Base-by-base conservation (phyloP, 495 filamentous ascomycete species). In the Parathielavia hyrcaniae region DNA sequence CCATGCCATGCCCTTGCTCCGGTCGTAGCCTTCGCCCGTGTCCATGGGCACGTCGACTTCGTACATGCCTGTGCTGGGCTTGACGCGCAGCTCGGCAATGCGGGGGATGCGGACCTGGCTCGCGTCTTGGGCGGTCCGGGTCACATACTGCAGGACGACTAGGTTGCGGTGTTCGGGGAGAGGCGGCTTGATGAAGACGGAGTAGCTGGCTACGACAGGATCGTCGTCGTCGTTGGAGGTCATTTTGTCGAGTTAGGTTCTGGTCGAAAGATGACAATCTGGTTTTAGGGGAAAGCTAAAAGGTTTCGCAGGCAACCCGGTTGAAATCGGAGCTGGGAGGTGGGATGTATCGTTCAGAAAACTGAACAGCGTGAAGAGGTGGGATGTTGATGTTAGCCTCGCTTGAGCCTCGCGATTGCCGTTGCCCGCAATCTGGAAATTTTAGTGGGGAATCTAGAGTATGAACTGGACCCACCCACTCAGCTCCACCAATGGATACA, bases 21-120 rank as follows among this genome's bases (percentile, higher is more conserved):
- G 65, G 67, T 79, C 74, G 67, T 79, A 79, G 49, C 64, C 69
- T n/a, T 62, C 61, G 41, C 58, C 53, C 44, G 70, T 71, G 62
- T 69, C 64, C 53, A 76, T 53, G 23, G 76, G 76, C 48, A 74
- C 68, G 68, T 79, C 77, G 40, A 79, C 69, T 62, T 79, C 77
- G 63, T 74, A 54, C 67, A 78, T 75, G 66, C 76, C 77, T 0
- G 71, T 67, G 32, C 61, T 46, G 55, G 66, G 67, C 71, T 79
- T 79, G 32, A 77, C 39, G 53, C 77, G 77, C 50, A 79, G 63
- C 55, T 70, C 73, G 40, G 54, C 63, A 26, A 73, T 62, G 8
- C 53, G 43, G 32, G 71, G 71, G 46, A 64, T 50, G 1, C 65
- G 63, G 41, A 71, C 64, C 1, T 68, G 60, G 13, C 57, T 45